Conservation (phyloP, 768 basidiomycete species). For the Tylopilus sp. region DNA sequence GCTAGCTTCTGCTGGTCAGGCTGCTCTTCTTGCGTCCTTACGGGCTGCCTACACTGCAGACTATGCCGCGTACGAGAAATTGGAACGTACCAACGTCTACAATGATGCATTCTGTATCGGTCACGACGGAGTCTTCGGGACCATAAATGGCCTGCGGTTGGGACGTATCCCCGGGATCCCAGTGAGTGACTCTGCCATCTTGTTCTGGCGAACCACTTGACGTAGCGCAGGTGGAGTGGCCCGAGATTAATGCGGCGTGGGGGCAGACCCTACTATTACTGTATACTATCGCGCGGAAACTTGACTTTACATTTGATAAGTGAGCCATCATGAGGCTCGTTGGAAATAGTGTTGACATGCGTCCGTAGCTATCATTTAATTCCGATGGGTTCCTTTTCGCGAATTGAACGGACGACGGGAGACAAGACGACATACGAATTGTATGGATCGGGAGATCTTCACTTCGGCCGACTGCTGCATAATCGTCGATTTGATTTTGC, state of each 20-base stretch:
- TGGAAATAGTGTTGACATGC: constrained; percentile 9
- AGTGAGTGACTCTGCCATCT: constrained; percentile 41
- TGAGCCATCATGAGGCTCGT: constrained; percentile 34
- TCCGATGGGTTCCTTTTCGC: constrained; percentile 93
- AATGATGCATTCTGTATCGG: constrained; percentile 96
- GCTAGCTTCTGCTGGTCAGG: constrained; percentile 60
- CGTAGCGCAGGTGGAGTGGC: constrained; percentile 83
- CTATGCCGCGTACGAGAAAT: constrained; percentile 71
- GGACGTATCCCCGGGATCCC: constrained; percentile 83
- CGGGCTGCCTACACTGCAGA: constrained; percentile 78
- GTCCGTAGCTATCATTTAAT: constrained; percentile 74
- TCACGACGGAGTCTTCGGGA: constrained; percentile 92
- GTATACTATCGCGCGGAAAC: constrained; percentile 87
- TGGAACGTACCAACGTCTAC: constrained; percentile 91
- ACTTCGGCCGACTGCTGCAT: constrained; percentile 84
- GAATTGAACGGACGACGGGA: constrained; percentile 78
- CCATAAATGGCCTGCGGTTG: constrained; percentile 93
- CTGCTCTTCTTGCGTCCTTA: constrained; percentile 65
- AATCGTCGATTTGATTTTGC: constrained; percentile 95
- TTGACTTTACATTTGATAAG: constrained; percentile 87
- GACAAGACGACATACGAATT: constrained; percentile 88
- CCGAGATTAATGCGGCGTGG: constrained; percentile 99
- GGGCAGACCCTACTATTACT: constrained; percentile 90
- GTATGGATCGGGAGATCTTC: constrained; percentile 91
- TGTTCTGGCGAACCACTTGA: constrained; percentile 10